Evolutionary conservation across 129 eudicot species (phyloP).

Genomic region (Artemisia argyi): DNA sequence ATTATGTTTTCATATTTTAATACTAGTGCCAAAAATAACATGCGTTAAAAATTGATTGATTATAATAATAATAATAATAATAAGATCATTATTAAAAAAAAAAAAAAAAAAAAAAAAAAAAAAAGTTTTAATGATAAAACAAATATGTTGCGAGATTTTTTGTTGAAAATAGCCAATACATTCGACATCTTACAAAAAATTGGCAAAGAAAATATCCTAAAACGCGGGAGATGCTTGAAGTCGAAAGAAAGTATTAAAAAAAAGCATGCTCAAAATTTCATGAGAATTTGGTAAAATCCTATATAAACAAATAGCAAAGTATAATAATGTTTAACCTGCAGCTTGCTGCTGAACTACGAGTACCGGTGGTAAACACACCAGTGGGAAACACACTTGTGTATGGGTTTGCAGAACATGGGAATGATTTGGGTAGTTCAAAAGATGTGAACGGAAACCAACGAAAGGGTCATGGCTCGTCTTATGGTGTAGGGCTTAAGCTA

Average conservation of each 20-base stretch:
- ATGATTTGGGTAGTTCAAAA: conserved; percentile 78
- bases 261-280: background rate
- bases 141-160: too few relatives aligned
- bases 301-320: background rate
- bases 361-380: conserved; percentile 32
- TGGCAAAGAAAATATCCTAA: too few relatives aligned
- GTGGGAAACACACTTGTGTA: conserved; percentile 69
- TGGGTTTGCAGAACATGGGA: conserved; percentile 80
- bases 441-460: conserved; percentile 80
- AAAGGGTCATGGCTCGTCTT: conserved; percentile 81
- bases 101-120: too few relatives aligned
- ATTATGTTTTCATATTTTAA: background rate
- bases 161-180: too few relatives aligned
- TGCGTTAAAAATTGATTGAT: too few relatives aligned
- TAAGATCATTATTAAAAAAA: too few relatives aligned
- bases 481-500: conserved; percentile 77
- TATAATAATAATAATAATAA: too few relatives aligned
- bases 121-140: too few relatives aligned
- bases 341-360: conserved; percentile 75
- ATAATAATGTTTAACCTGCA: conserved; percentile 14
- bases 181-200: too few relatives aligned
- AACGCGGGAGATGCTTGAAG: too few relatives aligned
- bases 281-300: background rate
- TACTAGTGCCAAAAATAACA: too few relatives aligned
- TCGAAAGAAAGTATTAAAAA: too few relatives aligned